Evolutionary conservation across 1,284 basidiomycete species (phyloP).

Genomic region (Ganoderma lingzhi): DNA sequence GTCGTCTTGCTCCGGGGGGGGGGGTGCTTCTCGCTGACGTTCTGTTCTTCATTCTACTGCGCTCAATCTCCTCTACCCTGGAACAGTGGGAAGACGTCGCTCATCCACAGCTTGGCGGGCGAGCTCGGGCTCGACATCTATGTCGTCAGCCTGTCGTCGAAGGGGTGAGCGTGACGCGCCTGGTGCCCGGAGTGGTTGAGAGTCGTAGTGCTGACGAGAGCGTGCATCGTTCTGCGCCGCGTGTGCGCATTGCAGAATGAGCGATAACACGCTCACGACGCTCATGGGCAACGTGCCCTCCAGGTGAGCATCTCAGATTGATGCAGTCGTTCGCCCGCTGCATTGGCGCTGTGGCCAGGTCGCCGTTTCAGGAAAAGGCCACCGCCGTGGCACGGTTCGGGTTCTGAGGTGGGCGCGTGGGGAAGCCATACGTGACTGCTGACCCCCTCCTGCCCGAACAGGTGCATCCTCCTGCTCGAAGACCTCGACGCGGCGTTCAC

Average conservation of each 20-base stretch:
- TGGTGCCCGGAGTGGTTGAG: background rate
- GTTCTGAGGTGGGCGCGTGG: background rate
- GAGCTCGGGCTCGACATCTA: constrained; percentile 90
- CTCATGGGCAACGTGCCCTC: constrained; percentile 87
- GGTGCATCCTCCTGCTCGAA: constrained; percentile 89
- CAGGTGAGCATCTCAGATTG: constrained; percentile 54
- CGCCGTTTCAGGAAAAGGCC: background rate
- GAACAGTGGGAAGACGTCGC: constrained; percentile 81
- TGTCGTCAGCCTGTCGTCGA: constrained; percentile 84
- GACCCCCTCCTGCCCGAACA: constrained; percentile 42
- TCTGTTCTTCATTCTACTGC: constrained; percentile 6
- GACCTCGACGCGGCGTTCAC: constrained; percentile 90
- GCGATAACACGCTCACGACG: constrained; percentile 83
- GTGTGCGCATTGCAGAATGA: constrained; percentile 63
- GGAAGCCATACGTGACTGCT: constrained; percentile 21
- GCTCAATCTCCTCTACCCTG: constrained; percentile 29
- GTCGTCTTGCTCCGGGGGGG: constrained; percentile 10
- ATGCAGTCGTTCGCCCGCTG: background rate
- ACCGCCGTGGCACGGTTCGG: too few relatives aligned
- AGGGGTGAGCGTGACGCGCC: constrained; percentile 62
- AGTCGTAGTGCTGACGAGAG: constrained; percentile 20
- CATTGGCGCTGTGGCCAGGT: constrained; percentile 14
- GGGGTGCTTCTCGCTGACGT: constrained; percentile 1
- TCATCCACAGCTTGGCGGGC: constrained; percentile 87
- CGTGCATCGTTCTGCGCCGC: background rate